These are phyloP conservation scores for Wallacemonas sp. DNA, from an alignment of 208 protist genomes.

Conservation along the genomic window DNA sequence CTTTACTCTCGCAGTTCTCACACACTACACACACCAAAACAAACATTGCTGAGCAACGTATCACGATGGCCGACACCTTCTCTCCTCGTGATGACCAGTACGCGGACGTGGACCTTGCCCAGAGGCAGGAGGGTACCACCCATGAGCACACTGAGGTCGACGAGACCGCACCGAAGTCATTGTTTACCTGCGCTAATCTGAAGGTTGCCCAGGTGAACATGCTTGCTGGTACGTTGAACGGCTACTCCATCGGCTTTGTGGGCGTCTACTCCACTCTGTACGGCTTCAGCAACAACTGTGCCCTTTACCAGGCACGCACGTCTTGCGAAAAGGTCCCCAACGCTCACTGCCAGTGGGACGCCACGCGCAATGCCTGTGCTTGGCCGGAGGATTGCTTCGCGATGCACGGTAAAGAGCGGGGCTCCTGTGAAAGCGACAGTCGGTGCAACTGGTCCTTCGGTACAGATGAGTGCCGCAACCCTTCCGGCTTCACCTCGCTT, in stretches of 20 bases:
- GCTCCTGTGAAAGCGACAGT: conserved; percentile 19
- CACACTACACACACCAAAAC: no score
- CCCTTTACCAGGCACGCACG: conserved; percentile 19
- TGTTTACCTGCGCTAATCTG: conserved; percentile 49
- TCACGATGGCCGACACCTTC: conserved; percentile 4
- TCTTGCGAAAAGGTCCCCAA: conserved; percentile 45
- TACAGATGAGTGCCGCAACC: conserved; percentile 42
- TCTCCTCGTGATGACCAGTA: conserved; percentile 4
- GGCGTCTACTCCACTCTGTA: conserved; percentile 64
- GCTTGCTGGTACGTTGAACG: conserved; percentile 40
- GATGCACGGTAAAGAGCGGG: conserved; percentile 9
- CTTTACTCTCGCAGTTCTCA: no score
- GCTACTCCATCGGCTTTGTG: conserved; percentile 78
- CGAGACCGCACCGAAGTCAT: conserved; percentile 11
- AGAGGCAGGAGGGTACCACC: neutral
- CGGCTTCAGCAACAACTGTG: conserved; percentile 59
- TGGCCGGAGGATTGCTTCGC: conserved; percentile 36
- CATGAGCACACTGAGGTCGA: neutral
- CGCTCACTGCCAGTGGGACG: conserved; percentile 53
- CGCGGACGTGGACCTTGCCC: neutral
- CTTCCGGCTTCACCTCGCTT: conserved; percentile 42
- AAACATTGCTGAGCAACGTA: no score
- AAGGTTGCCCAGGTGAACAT: conserved; percentile 28
- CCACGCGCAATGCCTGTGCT: conserved; percentile 18
- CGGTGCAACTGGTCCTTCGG: conserved; percentile 57